Base-by-base conservation (phyloP, 805 yeast species). In the Saccharomyces eubayanus region DNA sequence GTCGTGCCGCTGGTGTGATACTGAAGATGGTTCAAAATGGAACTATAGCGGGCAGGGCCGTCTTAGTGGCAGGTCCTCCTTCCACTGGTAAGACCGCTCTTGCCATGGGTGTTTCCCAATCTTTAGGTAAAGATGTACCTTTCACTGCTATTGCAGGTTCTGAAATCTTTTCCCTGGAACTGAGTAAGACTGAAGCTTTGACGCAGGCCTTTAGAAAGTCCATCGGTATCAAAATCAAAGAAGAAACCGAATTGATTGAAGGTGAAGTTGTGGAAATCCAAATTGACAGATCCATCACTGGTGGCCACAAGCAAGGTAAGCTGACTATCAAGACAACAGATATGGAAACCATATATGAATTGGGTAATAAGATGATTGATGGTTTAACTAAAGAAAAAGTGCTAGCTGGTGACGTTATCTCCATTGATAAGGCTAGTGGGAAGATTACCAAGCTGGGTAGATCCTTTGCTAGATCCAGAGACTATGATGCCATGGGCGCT, bases 231-330 rank as follows among this genome's bases (percentile, higher is more conserved):
- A 85, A 87, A 69, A 95, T 94, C 70, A 90, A 87, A 68, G 99
- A 94, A 72, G 97, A 94, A 62, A 91, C 97, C 31, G 99, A 94
- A 72, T 82, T 94, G 53, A 92, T 94, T 61, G 98, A 94, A 74
- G 99, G 99, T 70, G 99, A 94, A 73, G 99, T 94, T 51, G 97
- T 94, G 40, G 99, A 94, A 73, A 87, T 89, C 66, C 96, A 89
- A 73, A 89, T 89, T 61, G 97, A 89, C 72, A 82, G 96, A 67
- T 85, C 95, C 27, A 81, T 94, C 53, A 87, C 96, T 9, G 99
- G 99, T 45, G 99, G 99, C 50, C 97, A 90, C 72, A 92, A 94
- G 69, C 98, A 95, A 72, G 98, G 99, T 46, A 94, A 94, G 72
- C 82, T 95, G 64, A 94, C 99, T 20, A 92, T 94, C 70, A 94